These are phyloP conservation scores for Kalaharituber pfeilii DNA, from an alignment of 2,329 filamentous ascomycete genomes.

Conservation along the genomic window DNA sequence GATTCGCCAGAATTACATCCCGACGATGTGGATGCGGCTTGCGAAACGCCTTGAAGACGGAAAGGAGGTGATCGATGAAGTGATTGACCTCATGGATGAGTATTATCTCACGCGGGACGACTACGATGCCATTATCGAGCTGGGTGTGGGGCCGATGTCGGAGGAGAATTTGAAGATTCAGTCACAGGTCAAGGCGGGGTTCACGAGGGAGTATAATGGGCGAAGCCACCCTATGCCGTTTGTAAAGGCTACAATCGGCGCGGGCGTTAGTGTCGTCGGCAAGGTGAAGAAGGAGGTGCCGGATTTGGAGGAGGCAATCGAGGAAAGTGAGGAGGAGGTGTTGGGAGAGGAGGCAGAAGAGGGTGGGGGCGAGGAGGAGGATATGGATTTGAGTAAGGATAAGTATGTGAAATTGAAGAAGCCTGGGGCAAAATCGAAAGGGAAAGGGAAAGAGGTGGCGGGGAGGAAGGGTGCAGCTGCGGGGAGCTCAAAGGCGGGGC, in stretches of 20 bases:
- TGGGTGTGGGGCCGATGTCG: constrained; percentile 72
- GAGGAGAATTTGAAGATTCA: constrained; percentile 63
- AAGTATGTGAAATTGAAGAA: constrained; percentile 93
- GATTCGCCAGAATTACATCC: constrained; percentile 84
- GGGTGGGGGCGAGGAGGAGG: constrained; percentile 52
- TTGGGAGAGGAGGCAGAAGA: constrained; percentile 31
- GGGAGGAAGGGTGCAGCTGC: constrained; percentile 35
- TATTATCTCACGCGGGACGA: constrained; percentile 93
- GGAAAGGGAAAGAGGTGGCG: constrained; percentile 30
- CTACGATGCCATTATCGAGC: constrained; percentile 79
- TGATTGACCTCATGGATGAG: constrained; percentile 92
- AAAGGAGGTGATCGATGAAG: constrained; percentile 60
- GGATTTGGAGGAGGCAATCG: constrained; percentile 88
- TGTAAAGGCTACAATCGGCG: constrained; percentile 73
- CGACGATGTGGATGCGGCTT: constrained; percentile 66
- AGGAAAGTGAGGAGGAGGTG: constrained; percentile 67
- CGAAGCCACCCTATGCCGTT: constrained; percentile 82
- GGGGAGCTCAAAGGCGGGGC: constrained; percentile 26
- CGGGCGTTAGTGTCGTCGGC: constrained; percentile 30
- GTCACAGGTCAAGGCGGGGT: constrained; percentile 67
- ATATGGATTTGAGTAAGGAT: constrained; percentile 76
- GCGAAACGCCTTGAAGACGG: constrained; percentile 65
- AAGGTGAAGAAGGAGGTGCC: constrained; percentile 55
- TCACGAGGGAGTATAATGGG: constrained; percentile 78
- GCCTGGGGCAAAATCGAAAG: constrained; percentile 31